phyloP scores from a whole-genome alignment of 169 alveolate species.

The Cryptosporidium muris region DNA sequence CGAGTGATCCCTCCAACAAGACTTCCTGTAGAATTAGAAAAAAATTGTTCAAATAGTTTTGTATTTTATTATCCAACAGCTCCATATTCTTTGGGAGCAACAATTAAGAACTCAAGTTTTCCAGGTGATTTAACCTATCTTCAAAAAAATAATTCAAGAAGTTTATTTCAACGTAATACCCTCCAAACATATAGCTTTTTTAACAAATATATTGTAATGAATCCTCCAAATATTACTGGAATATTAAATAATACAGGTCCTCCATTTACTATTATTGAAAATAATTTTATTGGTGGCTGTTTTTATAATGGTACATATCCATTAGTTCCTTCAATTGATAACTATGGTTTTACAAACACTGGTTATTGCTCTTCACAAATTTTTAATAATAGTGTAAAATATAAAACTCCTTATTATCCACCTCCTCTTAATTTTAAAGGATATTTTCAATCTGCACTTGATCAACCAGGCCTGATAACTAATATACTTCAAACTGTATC shows the following conservation, averaged over 20 bases:
- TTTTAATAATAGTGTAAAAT: conserved; percentile 21
- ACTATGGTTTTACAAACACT: conserved; percentile 10
- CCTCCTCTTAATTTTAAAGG: conserved; percentile 60
- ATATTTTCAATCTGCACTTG: conserved; percentile 37
- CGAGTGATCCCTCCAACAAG: conserved; percentile 64
- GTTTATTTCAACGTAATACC: conserved; percentile 49
- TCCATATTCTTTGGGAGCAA: conserved; percentile 23
- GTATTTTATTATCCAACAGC: conserved; percentile 52
- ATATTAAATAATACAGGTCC: conserved; percentile 27
- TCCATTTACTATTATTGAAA: conserved; percentile 28
- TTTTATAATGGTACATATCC: conserved; percentile 64
- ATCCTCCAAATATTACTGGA: conserved; percentile 31
- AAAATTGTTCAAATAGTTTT: conserved; percentile 29
- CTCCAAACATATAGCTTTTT: conserved; percentile 39
- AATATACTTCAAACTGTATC: conserved; percentile 15
- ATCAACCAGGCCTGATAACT: conserved; percentile 46
- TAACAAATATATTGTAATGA: conserved; percentile 43
- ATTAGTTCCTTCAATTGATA: conserved; percentile 52
- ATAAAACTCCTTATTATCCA: conserved; percentile 53
- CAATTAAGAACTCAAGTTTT: background rate
- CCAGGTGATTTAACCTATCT: conserved; percentile 29
- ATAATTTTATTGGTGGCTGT: conserved; percentile 68
- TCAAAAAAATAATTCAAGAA: conserved; percentile 21
- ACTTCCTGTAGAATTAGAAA: conserved; percentile 6
- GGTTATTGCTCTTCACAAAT: conserved; percentile 51